Evolutionary conservation across 2,329 filamentous ascomycete genomes (phyloP).

Genomic region (Verticillium zaregamsianum): DNA sequence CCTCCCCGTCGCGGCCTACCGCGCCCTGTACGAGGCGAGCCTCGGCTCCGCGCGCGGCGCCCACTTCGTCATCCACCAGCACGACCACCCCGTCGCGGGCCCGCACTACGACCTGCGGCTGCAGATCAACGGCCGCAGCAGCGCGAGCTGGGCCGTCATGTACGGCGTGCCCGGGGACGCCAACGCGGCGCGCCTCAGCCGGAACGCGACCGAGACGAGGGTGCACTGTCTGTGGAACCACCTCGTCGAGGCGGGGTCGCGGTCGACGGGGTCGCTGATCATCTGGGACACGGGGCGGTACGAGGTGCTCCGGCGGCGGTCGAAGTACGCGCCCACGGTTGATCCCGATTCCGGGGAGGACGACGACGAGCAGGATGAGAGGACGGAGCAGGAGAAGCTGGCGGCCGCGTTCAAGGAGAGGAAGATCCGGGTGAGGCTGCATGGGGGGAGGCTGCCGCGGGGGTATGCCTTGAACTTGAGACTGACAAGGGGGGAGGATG

Average conservation of each 20-base stretch:
- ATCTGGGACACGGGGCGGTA: conserved; percentile 63
- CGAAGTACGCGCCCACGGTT: conserved; percentile 23
- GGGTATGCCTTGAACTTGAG: conserved; percentile 51
- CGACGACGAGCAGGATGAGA: conserved; percentile 6
- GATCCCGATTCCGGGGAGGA: conserved; percentile 25
- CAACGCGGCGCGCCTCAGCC: conserved; percentile 47
- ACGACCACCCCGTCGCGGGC: conserved; percentile 67
- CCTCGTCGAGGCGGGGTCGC: conserved; percentile 53
- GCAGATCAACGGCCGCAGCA: conserved; percentile 65
- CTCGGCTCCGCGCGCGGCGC: conserved; percentile 27
- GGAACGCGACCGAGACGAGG: conserved; percentile 59
- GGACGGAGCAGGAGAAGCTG: conserved; percentile 42
- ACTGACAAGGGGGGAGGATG: conserved; percentile 41
- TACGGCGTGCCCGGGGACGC: conserved; percentile 57
- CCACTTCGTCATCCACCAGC: conserved; percentile 69
- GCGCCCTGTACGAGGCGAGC: conserved; percentile 30
- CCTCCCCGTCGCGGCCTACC: conserved; percentile 29
- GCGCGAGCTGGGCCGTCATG: conserved; percentile 62
- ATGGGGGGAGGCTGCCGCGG: conserved; percentile 48
- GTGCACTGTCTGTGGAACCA: conserved; percentile 61
- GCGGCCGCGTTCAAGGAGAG: conserved; percentile 46
- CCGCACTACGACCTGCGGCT: conserved; percentile 66
- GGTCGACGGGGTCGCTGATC: conserved; percentile 51
- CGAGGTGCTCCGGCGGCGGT: conserved; percentile 41
- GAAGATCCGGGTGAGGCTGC: conserved; percentile 53